Evolutionary conservation across 768 basidiomycete genomes (phyloP).

Genomic region (Hypsizygus marmoreus): DNA sequence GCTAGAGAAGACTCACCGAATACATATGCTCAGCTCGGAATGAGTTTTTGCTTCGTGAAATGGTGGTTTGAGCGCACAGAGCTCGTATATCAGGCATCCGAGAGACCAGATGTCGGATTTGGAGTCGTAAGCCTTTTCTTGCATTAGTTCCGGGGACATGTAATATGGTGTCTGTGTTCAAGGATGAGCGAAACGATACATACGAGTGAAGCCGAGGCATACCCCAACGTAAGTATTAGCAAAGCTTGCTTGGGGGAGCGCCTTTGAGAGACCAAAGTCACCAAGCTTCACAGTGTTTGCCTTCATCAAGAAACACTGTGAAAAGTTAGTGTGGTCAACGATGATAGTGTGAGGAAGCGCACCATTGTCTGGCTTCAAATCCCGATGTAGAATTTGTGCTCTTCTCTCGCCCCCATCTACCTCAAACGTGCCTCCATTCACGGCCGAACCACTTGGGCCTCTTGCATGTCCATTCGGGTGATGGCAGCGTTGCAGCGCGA

Average conservation of each 20-base stretch:
- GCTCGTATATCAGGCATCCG: constrained; percentile 94
- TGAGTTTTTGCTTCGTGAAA: constrained; percentile 94
- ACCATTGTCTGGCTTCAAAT: constrained; percentile 98
- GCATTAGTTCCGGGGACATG: constrained; percentile 99
- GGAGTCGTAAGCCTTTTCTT: constrained; percentile 95
- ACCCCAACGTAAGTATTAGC: constrained; percentile 98
- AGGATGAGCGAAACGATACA: background rate
- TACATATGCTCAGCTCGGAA: constrained; percentile 77
- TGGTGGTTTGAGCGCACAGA: constrained; percentile 91
- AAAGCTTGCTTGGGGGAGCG: constrained; percentile 83
- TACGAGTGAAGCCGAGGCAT: constrained; percentile 27
- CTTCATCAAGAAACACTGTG: constrained; percentile 87
- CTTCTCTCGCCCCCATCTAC: constrained; percentile 53
- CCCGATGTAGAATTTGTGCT: constrained; percentile 86
- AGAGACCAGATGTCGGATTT: constrained; percentile 99
- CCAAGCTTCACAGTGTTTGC: constrained; percentile 89
- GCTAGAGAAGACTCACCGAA: constrained; percentile 51
- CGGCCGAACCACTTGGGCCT: constrained; percentile 39
- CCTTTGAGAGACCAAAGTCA: constrained; percentile 95
- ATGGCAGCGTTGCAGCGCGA: constrained; percentile 92
- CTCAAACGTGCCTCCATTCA: constrained; percentile 29
- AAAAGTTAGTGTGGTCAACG: background rate
- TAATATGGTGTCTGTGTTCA: constrained; percentile 88
- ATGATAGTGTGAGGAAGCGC: constrained; percentile 20
- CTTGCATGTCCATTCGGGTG: constrained; percentile 67